Evolutionary conservation across 1,139 yeast species (phyloP), one percentile per base, ranked within the genome.

Genomic region (Pichiaceae sp.): DNA sequence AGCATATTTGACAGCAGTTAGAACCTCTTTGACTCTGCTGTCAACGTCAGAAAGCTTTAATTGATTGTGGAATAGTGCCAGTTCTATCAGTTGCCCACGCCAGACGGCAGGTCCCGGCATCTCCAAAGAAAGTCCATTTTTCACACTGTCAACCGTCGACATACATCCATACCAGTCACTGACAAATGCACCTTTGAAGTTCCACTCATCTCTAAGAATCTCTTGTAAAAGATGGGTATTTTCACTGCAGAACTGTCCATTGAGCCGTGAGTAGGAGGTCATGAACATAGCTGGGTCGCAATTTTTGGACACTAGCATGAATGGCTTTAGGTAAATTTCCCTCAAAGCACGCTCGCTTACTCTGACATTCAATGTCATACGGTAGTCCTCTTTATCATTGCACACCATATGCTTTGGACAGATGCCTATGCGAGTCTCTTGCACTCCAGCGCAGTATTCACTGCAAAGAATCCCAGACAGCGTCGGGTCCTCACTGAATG

Each of bases 121-220:
- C 51, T 75, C 82, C 44, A 76, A 55, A 49, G 73, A 77, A 38
- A 75, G 56, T n/a, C 81, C 81, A 28, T 73, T 73, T 38, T 68
- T 66, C 39, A 75, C 53, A 17, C 75, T 56, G 26, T 62, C 66
- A 38, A 63, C 64, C 27, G 62, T 60, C 21, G 76, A 63, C 49
- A 70, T 74, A 14, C 69, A 66, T 37, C 82, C 83, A 51, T 53
- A 71, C 83, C 82, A 76, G 54, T 76, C 83, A 21, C 76, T 68
- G 75, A 76, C 73, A 29, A 68, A 56, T 41, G 69, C 56, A 19
- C 82, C 82, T 23, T 68, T 60, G 64, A 68, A 76, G n/a, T 59
- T 56, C 78, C 79, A 76, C 52, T 76, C 82, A 4, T 61, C 51
- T 40, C 79, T 59, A 39, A 75, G 57, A 31, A 75, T 58, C 17